phyloP scores from a whole-genome alignment of 495 filamentous ascomycete species.

The Acidiella bohemica region DNA sequence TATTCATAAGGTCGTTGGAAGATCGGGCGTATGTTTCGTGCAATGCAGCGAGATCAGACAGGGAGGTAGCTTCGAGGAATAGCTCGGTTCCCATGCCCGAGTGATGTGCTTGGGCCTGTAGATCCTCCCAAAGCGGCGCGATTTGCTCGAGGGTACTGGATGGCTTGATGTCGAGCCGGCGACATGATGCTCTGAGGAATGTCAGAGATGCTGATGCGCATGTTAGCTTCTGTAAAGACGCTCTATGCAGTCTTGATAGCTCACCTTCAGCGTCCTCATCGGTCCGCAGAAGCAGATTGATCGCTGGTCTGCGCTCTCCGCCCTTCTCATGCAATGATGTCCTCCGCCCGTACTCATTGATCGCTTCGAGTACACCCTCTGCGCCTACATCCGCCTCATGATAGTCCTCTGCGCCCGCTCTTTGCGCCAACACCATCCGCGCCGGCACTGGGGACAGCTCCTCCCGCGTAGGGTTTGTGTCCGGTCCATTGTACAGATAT shows the following conservation, averaged over 20 bases:
- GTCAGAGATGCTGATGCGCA: no score
- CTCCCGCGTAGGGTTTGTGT: slow-evolving; percentile 18
- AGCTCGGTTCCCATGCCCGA: no score
- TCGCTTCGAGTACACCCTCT: slow-evolving; percentile 32
- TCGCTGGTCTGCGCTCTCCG: not conserved
- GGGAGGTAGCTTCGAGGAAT: no score
- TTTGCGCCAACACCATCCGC: slow-evolving; percentile 41
- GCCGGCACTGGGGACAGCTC: slow-evolving; percentile 37
- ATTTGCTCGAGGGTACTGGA: no score
- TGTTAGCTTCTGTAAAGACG: no score
- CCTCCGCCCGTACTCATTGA: slow-evolving; percentile 36
- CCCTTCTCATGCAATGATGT: slow-evolving; percentile 31
- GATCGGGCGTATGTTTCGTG: no score
- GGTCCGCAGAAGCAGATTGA: not conserved
- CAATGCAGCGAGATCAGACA: no score
- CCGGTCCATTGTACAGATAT: slow-evolving; percentile 22
- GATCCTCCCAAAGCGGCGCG: no score
- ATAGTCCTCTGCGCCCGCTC: slow-evolving; percentile 39
- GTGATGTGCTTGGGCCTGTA: no score
- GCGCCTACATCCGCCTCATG: slow-evolving; percentile 35
- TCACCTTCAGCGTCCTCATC: slow-evolving; percentile 1
- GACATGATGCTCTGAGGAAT: no score
- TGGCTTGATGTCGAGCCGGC: no score
- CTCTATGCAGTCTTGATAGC: not conserved
- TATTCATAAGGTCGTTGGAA: no score